Evolutionary conservation across 2,329 filamentous ascomycete species (phyloP).

Genomic region (Trichoderma asperellum): DNA sequence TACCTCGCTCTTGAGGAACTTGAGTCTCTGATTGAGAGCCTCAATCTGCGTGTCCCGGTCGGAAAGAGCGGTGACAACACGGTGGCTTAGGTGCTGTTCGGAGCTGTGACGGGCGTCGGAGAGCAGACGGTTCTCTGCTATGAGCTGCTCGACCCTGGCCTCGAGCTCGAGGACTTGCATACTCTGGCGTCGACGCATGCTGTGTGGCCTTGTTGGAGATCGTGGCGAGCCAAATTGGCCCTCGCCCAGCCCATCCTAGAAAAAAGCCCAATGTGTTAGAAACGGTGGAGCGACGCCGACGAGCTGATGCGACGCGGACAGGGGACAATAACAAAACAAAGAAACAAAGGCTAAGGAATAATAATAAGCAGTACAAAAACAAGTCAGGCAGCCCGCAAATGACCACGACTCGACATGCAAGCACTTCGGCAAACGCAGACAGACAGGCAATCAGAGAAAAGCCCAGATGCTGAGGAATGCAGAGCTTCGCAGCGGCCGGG

Average conservation of each 20-base stretch:
- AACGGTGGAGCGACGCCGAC: slow-evolving; percentile 21
- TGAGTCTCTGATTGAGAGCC: slow-evolving; percentile 75
- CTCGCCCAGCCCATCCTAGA: slow-evolving; percentile 89
- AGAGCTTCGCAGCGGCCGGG: slow-evolving; percentile 20
- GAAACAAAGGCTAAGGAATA: background rate
- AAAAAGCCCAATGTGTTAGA: slow-evolving; percentile 14
- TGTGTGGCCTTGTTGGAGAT: slow-evolving; percentile 91
- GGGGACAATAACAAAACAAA: background rate
- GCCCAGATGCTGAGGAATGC: slow-evolving; percentile 21
- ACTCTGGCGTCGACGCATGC: slow-evolving; percentile 95
- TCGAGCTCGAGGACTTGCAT: slow-evolving; percentile 96
- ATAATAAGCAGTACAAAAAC: background rate
- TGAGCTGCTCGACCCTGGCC: slow-evolving; percentile 78
- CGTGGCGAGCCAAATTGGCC: slow-evolving; percentile 82
- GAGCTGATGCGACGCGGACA: background rate
- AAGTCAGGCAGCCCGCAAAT: slow-evolving; percentile 18
- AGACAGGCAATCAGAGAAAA: slow-evolving; percentile 20
- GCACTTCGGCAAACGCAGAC: slow-evolving; percentile 20
- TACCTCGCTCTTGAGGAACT: slow-evolving; percentile 82
- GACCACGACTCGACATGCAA: slow-evolving; percentile 25
- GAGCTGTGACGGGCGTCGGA: slow-evolving; percentile 71
- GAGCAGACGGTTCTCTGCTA: slow-evolving; percentile 81
- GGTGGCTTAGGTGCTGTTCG: slow-evolving; percentile 67
- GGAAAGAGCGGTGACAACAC: slow-evolving; percentile 70
- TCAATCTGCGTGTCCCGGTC: slow-evolving; percentile 89